Evolutionary conservation across 2,329 filamentous ascomycete genomes (phyloP), one percentile per base, ranked within the genome.

Genomic region (Helicocarpus griseus): DNA sequence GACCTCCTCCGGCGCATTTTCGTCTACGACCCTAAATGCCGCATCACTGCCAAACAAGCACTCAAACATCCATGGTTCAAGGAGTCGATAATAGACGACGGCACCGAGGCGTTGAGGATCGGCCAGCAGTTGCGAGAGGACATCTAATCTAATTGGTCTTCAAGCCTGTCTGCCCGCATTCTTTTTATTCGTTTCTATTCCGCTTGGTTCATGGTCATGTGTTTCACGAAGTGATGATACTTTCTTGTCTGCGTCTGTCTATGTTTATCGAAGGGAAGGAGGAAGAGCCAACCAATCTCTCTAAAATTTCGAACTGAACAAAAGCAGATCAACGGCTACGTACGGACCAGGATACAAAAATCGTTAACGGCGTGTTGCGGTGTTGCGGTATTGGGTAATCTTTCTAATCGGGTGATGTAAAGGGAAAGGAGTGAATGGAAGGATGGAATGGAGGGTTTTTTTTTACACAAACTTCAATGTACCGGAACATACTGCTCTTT

Each of bases 1-100:
- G 80, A 84, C 56, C 71, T 85, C 5, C 70, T 85, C 4, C 72
- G 75, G 54, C 75, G 73, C 57, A 84, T 85, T 61, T 85, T 85
- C 58, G 77, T 84, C 19, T 85, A 84, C 61, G 81, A 85, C 54
- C 81, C 81, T 5, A 81, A 81, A 63, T 76, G 77, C 57, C 75
- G 81, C 22, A 83, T 85, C 57, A 81, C 79, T 1, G 81, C 81
- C 55, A 80, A 83, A 57, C 73, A 83, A 60, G 81, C 81, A 14
- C 68, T 85, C 55, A 79, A 82, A 62, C 81, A 85, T 61, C 77
- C 78, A 1, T 85, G 81, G 81, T 85, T 85, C 68, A 79, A 76
- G 56, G 81, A 85, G 64, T 71, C 73, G 11, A 71, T 83, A 21
- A 75, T 82, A 59, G 81, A 85, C 60, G 81, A 85, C 61, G 81